Conservation (phyloP, 225 moss, liverwort and hornwort species). For the Sphagnum tenellum region DNA sequence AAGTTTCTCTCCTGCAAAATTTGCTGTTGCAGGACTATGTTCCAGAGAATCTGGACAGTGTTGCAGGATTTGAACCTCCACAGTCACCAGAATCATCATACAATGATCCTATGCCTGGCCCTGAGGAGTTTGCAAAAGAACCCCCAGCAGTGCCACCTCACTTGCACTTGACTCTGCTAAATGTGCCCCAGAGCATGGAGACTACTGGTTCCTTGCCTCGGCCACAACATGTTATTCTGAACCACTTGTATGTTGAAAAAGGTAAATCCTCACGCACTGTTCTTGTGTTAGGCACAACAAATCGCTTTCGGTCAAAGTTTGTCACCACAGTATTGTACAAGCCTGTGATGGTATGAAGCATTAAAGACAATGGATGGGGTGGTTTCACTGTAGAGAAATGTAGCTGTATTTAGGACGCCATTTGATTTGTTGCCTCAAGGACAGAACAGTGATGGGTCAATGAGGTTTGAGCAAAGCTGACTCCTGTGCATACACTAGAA, state of each 20-base stretch:
- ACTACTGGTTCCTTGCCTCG: constrained; percentile 59
- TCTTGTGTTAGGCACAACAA: constrained; percentile 80
- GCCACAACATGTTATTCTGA: constrained; percentile 92
- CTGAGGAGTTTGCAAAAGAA: constrained; percentile 93
- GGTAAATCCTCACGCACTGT: constrained; percentile 67
- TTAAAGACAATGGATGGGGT: no score
- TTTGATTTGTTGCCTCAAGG: no score
- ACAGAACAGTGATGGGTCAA: no score
- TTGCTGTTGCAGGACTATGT: constrained; percentile 63
- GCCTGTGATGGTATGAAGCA: constrained; percentile 15
- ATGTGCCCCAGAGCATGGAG: constrained; percentile 36
- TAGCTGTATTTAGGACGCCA: no score
- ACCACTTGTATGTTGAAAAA: constrained; percentile 95
- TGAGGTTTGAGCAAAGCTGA: no score
- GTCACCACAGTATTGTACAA: constrained; percentile 98
- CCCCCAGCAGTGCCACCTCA: constrained; percentile 87
- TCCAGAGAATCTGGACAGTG: constrained; percentile 96
- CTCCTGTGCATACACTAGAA: no score
- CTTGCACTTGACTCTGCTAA: constrained; percentile 84
- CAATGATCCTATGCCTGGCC: constrained; percentile 65
- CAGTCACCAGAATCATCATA: constrained; percentile 82
- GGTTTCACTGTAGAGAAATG: no score
- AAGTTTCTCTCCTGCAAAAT: no score
- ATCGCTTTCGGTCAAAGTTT: constrained; percentile 94
- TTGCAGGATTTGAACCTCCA: constrained; percentile 98